phyloP scores from a whole-genome alignment of 306 rosid genomes.

The Chamaecrista fasciculata region DNA sequence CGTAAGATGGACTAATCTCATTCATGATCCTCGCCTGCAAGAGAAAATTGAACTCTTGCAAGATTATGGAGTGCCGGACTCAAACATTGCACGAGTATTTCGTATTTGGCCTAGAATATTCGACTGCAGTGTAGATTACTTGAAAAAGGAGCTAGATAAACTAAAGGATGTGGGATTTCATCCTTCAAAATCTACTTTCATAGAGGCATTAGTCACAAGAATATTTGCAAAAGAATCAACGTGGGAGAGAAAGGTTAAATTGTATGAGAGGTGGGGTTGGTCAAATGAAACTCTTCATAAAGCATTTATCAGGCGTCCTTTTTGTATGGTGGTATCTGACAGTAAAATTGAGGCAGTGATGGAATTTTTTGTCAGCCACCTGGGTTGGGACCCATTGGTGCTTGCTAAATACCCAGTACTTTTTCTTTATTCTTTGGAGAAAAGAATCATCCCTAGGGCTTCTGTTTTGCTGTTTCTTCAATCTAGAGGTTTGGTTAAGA shows the following conservation, averaged over 20 bases:
- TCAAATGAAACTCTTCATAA: constrained; percentile 35
- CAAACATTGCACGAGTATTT: not conserved
- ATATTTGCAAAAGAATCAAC: constrained; percentile 24
- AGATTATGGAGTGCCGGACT: constrained; percentile 3
- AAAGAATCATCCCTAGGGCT: too few relatives aligned
- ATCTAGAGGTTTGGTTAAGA: too few relatives aligned
- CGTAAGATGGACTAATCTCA: not conserved
- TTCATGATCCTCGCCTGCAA: not conserved
- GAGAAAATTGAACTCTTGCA: not conserved
- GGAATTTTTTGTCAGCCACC: constrained; percentile 38
- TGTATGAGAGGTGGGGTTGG: constrained; percentile 49
- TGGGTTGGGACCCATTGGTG: constrained; percentile 28
- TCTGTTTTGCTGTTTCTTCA: too few relatives aligned
- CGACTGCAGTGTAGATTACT: not conserved
- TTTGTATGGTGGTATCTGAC: constrained; percentile 32
- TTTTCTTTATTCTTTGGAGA: too few relatives aligned
- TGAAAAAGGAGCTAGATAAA: constrained; percentile 20
- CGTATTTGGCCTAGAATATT: not conserved
- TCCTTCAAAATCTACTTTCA: constrained; percentile 26
- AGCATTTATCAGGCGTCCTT: constrained; percentile 37
- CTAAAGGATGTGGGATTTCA: constrained; percentile 43
- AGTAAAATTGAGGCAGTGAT: constrained; percentile 35
- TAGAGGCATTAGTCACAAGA: constrained; percentile 24
- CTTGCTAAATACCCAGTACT: too few relatives aligned
- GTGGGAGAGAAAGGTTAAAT: constrained; percentile 40